Conservation (phyloP, 495 filamentous ascomycete genomes). For the Pyronema omphalodes region DNA sequence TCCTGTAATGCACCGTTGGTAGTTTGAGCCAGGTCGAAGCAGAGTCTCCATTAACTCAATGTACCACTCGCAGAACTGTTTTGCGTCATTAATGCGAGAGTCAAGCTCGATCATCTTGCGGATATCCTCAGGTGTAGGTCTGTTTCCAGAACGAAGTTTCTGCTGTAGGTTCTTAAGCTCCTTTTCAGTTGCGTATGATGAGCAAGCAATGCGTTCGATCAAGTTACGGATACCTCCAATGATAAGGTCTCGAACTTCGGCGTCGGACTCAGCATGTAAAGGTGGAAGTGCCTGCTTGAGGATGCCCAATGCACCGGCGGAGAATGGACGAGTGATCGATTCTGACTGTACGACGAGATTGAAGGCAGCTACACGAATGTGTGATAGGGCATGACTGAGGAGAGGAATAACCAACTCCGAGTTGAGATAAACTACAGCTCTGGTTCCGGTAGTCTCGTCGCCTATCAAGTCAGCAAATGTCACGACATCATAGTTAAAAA, state of each 20-base stretch:
- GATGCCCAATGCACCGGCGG: slow-evolving; percentile 35
- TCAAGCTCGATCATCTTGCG: slow-evolving; percentile 6
- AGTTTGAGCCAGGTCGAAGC: slow-evolving; percentile 56
- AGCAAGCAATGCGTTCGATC: slow-evolving; percentile 42
- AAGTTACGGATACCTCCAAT: slow-evolving; percentile 48
- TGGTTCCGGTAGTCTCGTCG: neutral
- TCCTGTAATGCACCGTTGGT: slow-evolving; percentile 69
- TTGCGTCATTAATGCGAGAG: slow-evolving; percentile 27
- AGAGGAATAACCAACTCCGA: slow-evolving; percentile 30
- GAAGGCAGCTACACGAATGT: slow-evolving; percentile 53
- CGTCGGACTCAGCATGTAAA: slow-evolving; percentile 66
- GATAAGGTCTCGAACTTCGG: slow-evolving; percentile 61
- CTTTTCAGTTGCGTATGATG: slow-evolving; percentile 29
- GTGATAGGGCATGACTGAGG: slow-evolving; percentile 41
- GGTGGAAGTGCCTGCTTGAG: slow-evolving; percentile 43
- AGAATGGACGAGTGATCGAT: slow-evolving; percentile 51
- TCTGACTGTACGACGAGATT: slow-evolving; percentile 54
- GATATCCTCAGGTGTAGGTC: neutral
- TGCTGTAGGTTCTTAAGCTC: slow-evolving; percentile 19
- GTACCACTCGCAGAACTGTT: slow-evolving; percentile 50
- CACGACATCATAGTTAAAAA: slow-evolving; percentile 1
- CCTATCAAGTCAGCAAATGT: neutral
- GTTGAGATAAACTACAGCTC: neutral
- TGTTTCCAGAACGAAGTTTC: neutral
- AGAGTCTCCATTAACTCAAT: slow-evolving; percentile 49